These are phyloP conservation scores for Sporisorium exsertum DNA, from an alignment of 1,284 basidiomycete genomes.

Conservation along the genomic window DNA sequence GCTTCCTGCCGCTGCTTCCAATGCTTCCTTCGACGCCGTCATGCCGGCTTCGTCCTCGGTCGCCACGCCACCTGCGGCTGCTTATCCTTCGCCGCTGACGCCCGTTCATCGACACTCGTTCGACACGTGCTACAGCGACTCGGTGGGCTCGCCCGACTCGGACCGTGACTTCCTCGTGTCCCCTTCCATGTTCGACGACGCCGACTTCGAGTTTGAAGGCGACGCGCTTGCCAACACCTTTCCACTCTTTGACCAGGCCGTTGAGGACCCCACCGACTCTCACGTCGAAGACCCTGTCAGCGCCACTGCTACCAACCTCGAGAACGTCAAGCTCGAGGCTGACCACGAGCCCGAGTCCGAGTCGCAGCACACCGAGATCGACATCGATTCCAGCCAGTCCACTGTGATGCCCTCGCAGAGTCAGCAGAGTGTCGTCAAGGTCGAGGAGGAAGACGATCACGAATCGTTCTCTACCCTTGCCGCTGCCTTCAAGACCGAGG, in stretches of 20 bases:
- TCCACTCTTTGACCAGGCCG: conserved; percentile 41
- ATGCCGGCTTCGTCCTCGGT: not conserved
- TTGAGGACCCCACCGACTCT: conserved; percentile 22
- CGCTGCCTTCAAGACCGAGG: conserved; percentile 36
- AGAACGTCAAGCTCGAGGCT: conserved; percentile 46
- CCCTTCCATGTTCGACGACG: conserved; percentile 47
- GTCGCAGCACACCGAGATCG: conserved; percentile 25
- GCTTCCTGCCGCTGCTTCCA: not conserved
- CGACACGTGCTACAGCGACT: conserved; percentile 44
- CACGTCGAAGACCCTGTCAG: conserved; percentile 17
- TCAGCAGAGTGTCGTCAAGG: conserved; percentile 36
- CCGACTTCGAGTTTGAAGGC: conserved; percentile 43
- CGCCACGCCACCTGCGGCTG: not conserved
- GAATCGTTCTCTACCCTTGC: conserved; percentile 25
- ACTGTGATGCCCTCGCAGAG: conserved; percentile 31
- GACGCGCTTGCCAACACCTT: conserved; percentile 31
- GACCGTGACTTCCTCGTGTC: conserved; percentile 50
- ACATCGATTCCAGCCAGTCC: conserved; percentile 34
- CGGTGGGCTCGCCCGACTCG: conserved; percentile 46
- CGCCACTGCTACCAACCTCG: conserved; percentile 24
- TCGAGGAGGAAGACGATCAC: conserved; percentile 27
- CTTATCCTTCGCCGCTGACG: conserved; percentile 23
- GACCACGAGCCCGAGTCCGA: not conserved
- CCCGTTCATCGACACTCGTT: conserved; percentile 40
- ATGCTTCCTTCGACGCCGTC: not conserved